Evolutionary conservation across 371 early-diverging fungal species (phyloP).

Genomic region (Aphelidium insulamus): DNA sequence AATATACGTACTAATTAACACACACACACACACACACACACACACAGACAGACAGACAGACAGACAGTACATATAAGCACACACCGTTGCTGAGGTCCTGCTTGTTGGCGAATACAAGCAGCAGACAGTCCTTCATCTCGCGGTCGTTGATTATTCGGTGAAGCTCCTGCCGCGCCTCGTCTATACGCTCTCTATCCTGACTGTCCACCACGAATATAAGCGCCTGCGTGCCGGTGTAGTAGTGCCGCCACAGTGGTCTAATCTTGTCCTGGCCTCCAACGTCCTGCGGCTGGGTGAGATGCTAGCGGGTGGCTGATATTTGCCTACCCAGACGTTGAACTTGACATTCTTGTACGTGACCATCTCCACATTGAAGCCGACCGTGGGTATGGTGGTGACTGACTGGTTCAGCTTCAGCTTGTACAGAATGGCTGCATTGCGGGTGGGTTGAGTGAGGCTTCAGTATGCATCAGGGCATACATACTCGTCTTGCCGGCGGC

Average conservation of each 20-base stretch:
- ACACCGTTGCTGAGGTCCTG: slow-evolving; percentile 55
- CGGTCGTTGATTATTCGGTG: slow-evolving; percentile 55
- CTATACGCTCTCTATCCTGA: slow-evolving; percentile 57
- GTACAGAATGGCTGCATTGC: slow-evolving; percentile 47
- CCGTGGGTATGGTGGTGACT: slow-evolving; percentile 70
- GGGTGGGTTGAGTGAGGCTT: neutral
- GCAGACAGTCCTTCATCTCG: slow-evolving; percentile 57
- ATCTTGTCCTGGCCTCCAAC: slow-evolving; percentile 81
- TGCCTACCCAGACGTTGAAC: slow-evolving; percentile 59
- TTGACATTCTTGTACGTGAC: slow-evolving; percentile 75
- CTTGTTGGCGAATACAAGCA: slow-evolving; percentile 70
- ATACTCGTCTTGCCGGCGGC: slow-evolving; percentile 22
- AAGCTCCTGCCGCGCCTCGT: slow-evolving; percentile 58
- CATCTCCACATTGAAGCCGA: slow-evolving; percentile 69
- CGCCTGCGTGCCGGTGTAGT: slow-evolving; percentile 67
- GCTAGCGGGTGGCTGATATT: neutral
- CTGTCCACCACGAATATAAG: slow-evolving; percentile 71
- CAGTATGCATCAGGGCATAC: neutral
- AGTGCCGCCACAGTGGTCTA: slow-evolving; percentile 69
- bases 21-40: neutral
- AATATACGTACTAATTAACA: neutral
- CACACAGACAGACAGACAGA: neutral
- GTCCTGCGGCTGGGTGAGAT: slow-evolving; percentile 21
- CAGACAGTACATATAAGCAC: neutral
- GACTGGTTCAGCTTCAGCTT: slow-evolving; percentile 66